Evolutionary conservation across 768 basidiomycete species (phyloP).

Genomic region (Mycena rosella): DNA sequence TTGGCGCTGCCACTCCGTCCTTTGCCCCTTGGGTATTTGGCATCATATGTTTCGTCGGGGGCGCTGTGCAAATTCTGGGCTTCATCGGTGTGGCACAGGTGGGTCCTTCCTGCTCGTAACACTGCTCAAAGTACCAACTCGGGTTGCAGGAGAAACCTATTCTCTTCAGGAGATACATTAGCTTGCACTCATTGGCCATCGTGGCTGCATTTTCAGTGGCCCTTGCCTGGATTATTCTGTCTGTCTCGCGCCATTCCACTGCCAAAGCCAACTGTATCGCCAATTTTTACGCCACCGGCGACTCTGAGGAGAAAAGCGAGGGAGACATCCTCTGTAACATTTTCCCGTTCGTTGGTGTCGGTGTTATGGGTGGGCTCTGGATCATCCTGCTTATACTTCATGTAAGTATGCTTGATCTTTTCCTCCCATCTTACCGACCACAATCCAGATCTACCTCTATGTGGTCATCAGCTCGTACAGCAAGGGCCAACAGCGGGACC

Average conservation of each 20-base stretch:
- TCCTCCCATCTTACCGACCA: slow-evolving; percentile 26
- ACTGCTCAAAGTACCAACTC: slow-evolving; percentile 13
- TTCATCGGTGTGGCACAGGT: slow-evolving; percentile 88
- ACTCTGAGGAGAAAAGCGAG: slow-evolving; percentile 54
- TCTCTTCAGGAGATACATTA: slow-evolving; percentile 76
- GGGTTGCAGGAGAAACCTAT: slow-evolving; percentile 70
- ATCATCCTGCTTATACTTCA: slow-evolving; percentile 82
- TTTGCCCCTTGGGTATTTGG: slow-evolving; percentile 83
- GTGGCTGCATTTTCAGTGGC: slow-evolving; percentile 79
- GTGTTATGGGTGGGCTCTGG: slow-evolving; percentile 93
- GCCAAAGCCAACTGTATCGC: slow-evolving; percentile 77
- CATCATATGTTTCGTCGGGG: slow-evolving; percentile 80
- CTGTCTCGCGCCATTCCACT: slow-evolving; percentile 79
- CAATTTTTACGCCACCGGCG: slow-evolving; percentile 64
- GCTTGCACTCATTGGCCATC: slow-evolving; percentile 68
- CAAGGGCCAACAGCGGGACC: slow-evolving; percentile 80
- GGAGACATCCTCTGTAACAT: slow-evolving; percentile 86
- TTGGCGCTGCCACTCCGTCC: slow-evolving; percentile 86
- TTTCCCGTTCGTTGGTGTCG: slow-evolving; percentile 93
- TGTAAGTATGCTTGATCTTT: slow-evolving; percentile 63
- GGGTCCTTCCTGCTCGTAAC: slow-evolving; percentile 37
- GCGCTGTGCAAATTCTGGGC: slow-evolving; percentile 83
- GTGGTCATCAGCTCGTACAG: slow-evolving; percentile 71
- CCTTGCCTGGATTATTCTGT: slow-evolving; percentile 85
- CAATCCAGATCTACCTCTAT: slow-evolving; percentile 61